Evolutionary conservation across 768 basidiomycete genomes (phyloP).

Genomic region (Russula lepida): DNA sequence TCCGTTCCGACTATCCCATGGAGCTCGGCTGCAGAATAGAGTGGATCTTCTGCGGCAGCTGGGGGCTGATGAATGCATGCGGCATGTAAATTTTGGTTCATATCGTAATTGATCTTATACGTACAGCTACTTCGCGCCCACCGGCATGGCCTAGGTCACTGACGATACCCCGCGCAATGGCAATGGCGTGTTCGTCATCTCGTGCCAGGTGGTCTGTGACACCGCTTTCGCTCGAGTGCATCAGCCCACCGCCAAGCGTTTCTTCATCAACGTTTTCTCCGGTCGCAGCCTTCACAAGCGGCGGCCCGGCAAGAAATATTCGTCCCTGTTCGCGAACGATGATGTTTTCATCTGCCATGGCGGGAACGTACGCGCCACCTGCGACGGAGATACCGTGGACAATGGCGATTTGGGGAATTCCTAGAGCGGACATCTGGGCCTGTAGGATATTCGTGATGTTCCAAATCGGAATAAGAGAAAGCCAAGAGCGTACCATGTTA

Average conservation of each 20-base stretch:
- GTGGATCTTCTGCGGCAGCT: slow-evolving; percentile 54
- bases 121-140: slow-evolving; percentile 41
- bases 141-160: slow-evolving; percentile 68
- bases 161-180: slow-evolving; percentile 67
- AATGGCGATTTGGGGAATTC: slow-evolving; percentile 85
- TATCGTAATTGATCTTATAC: slow-evolving; percentile 21
- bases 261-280: slow-evolving; percentile 92
- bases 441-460: slow-evolving; percentile 24
- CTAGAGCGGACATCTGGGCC: slow-evolving; percentile 89
- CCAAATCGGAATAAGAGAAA: background rate
- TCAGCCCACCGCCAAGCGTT: slow-evolving; percentile 79
- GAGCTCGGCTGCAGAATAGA: slow-evolving; percentile 74
- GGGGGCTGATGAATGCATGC: slow-evolving; percentile 36
- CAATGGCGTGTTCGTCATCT: slow-evolving; percentile 79
- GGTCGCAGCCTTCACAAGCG: slow-evolving; percentile 89
- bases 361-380: slow-evolving; percentile 90
- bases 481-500: slow-evolving; percentile 65
- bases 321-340: slow-evolving; percentile 87
- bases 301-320: slow-evolving; percentile 92
- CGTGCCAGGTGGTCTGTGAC: slow-evolving; percentile 84
- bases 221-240: slow-evolving; percentile 88
- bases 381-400: slow-evolving; percentile 95
- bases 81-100: slow-evolving; percentile 4
- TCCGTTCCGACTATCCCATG: slow-evolving; percentile 92
- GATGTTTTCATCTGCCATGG: slow-evolving; percentile 93